phyloP scores from a whole-genome alignment of 768 basidiomycete species.

The Phlegmacium glaucopus region DNA sequence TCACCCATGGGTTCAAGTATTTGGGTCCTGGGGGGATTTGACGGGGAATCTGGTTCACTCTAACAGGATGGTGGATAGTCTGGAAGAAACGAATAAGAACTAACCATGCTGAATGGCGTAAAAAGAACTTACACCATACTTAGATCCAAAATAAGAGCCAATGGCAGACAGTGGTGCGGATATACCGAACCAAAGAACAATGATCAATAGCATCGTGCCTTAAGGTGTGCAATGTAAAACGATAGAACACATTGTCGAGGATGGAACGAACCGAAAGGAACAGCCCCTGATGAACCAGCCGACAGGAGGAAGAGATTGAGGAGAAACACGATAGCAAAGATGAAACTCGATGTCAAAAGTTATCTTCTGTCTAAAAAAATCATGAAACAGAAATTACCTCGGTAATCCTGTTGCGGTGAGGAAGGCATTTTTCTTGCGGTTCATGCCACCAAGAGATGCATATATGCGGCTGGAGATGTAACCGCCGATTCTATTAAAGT shows the following conservation, averaged over 20 bases:
- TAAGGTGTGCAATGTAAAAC: neutral
- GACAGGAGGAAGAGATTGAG: conserved; percentile 86
- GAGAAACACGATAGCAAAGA: conserved; percentile 86
- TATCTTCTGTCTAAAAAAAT: neutral
- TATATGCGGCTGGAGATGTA: conserved; percentile 87
- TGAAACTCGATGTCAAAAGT: conserved; percentile 43
- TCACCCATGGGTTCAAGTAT: conserved; percentile 80
- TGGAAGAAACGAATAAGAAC: conserved; percentile 25
- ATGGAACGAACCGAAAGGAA: conserved; percentile 76
- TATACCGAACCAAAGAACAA: conserved; percentile 90
- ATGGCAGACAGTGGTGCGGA: conserved; percentile 85
- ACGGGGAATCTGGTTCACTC: conserved; percentile 92
- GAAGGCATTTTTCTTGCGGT: conserved; percentile 80
- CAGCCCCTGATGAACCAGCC: conserved; percentile 89
- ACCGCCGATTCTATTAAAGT: conserved; percentile 66
- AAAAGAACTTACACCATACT: conserved; percentile 68
- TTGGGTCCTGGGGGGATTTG: conserved; percentile 89
- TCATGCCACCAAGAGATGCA: conserved; percentile 70
- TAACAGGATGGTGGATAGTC: conserved; percentile 77
- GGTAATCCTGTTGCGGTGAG: conserved; percentile 87
- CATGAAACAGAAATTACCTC: conserved; percentile 43
- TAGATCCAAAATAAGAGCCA: conserved; percentile 83
- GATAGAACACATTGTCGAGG: neutral
- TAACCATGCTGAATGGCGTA: neutral
- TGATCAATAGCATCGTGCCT: conserved; percentile 84